These are phyloP conservation scores for Tillandsia leiboldiana DNA, from an alignment of 176 grass and related monocot genomes.

Conservation along the genomic window DNA sequence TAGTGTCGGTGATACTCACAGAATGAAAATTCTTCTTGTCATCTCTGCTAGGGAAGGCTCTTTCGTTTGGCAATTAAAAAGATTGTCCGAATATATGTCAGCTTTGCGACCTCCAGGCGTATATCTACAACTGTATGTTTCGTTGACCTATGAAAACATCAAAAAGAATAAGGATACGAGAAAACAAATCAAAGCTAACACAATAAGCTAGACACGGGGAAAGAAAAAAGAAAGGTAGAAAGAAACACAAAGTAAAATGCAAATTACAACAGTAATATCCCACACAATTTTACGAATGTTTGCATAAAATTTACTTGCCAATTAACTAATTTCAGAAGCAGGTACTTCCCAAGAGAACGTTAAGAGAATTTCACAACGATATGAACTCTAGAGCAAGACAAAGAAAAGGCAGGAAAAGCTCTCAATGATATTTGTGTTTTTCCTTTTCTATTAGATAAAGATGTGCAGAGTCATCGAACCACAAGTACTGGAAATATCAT, in stretches of 20 bases:
- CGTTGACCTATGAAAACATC: slow-evolving; percentile 59
- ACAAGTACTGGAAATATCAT: background rate
- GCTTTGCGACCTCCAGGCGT: slow-evolving; percentile 65
- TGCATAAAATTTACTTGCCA: too few relatives aligned
- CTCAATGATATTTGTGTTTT: too few relatives aligned
- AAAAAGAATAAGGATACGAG: slow-evolving; percentile 11
- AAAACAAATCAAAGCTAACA: slow-evolving; percentile 2
- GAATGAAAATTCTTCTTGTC: slow-evolving; percentile 62
- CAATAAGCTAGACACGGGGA: background rate
- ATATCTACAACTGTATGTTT: slow-evolving; percentile 86
- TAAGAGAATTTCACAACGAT: too few relatives aligned
- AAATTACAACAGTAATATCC: too few relatives aligned
- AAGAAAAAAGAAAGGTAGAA: background rate
- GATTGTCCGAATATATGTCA: slow-evolving; percentile 58
- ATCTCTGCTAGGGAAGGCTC: slow-evolving; percentile 62
- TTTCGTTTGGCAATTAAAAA: slow-evolving; percentile 73
- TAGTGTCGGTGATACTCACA: slow-evolving; percentile 43
- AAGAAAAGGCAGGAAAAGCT: too few relatives aligned
- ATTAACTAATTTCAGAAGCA: too few relatives aligned
- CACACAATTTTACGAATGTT: too few relatives aligned
- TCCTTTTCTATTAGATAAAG: too few relatives aligned
- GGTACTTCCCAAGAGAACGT: too few relatives aligned
- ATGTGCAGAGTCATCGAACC: background rate
- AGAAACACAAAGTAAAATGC: too few relatives aligned
- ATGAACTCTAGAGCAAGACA: too few relatives aligned